Base-by-base conservation (phyloP, 805 yeast genomes). In the Torulaspora microellipsoides region DNA sequence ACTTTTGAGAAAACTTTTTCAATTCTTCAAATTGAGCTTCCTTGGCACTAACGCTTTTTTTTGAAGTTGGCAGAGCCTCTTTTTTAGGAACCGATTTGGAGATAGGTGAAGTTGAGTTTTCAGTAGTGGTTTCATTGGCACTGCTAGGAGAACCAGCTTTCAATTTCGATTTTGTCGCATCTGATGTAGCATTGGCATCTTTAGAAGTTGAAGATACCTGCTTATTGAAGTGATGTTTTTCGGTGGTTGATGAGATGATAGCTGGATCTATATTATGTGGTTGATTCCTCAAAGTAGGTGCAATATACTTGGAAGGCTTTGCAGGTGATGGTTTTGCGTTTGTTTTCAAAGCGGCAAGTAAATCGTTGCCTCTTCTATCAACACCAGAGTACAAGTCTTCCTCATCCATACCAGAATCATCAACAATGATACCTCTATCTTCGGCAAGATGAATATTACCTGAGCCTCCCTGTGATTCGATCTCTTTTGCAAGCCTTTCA, bases 331-430 rank as follows among this genome's bases (percentile, higher is more conserved):
- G 60, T 37, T 59, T 61, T 10, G 66, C 52, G 31, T 56, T 62
- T 9, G 53, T 45, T 39, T 63, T 62, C 42, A 63, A 53, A 10
- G 62, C 53, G 4, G 67, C 67, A 15, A 63, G 49, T 25, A 63
- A 45, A 37, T 62, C 66, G 37, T 64, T 67, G 23, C 66, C 66
- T 48, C 66, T 59, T 57, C 93, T 77, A 46, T 76, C 81, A 35
- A 89, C 99, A 39, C 97, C 97, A 4, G 96, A 88, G 60, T 90
- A 93, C 65, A 85, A 85, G 64, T 90, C 96, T 65, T 93, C 99
- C 68, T 93, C 99, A 65, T 93, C 98, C 53, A 86, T 53, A 13
- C 95, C 95, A 47, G 85, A 77, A 58, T 86, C 96, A 60, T 86
- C 95, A 31, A 84, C 76, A 13, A 63, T 57, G 12, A 80, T 49